Evolutionary conservation across 176 grass and related monocot species (phyloP), one percentile per base, ranked within the genome.

Genomic region (Ensete glaucum): DNA sequence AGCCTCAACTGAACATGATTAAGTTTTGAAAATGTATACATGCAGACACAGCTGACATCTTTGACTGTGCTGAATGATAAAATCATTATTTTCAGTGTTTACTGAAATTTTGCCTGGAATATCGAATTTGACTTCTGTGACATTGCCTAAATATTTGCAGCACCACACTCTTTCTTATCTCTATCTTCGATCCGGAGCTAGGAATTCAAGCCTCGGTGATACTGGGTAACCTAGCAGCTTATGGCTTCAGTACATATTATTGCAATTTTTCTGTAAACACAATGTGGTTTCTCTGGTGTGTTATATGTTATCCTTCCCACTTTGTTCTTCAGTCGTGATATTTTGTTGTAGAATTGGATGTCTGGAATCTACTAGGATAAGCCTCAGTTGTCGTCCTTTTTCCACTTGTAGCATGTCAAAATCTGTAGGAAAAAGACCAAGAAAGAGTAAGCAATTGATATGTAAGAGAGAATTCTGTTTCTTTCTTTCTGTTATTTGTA

Each of bases 161-260:
- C 82, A 17, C 86, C 95, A 21, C 91, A 88, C 17, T 99, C 96
- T 54, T 99, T 99, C 81, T 99, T 99, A 74, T 95, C 91, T 66
- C 79, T 94, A 72, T 76, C 96, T 53, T 84, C 90, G n/a, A 91
- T 99, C 73, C 78, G 96, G 77, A 95, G 82, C 88, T 94, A 99
- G 78, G 96, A 99, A 82, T 86, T 85, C 62, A 99, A 83, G 81
- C 88, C 87, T 51, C 91, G 96, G 83, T 99, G 85, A 94, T 25
- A 63, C 34, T 79, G 73, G 74, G 80, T 63, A 43, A 51, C 6
- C 26, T 14, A 17, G 73, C 25, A 84, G 68, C 73, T 43, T 43
- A 43, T 43, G 34, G 34, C 34, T 43, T 43, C 34, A 6, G 34
- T 43, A 43, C 34, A 43, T 27, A 63, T 11, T 64, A 19, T 50